A percentile compares a stretch with the other conserved stretches of the same genome.
Evolutionary conservation across 2,329 filamentous ascomycete species (phyloP).

Genomic region (Grosmannia serpens): DNA sequence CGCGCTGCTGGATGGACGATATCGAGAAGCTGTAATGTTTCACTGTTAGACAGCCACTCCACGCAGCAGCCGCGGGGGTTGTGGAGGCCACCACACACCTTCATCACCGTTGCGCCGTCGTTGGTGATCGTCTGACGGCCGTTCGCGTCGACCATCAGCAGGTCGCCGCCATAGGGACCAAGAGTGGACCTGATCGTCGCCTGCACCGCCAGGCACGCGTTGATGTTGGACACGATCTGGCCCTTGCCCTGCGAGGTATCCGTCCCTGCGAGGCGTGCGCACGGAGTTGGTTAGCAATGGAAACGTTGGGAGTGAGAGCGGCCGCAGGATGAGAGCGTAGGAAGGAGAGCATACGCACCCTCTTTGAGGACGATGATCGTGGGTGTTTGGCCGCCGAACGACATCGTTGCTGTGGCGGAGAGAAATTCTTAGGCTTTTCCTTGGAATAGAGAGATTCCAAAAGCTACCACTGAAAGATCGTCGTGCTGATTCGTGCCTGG

Average conservation of each 20-base stretch:
- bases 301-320: background rate
- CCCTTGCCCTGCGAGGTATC: slow-evolving; percentile 95
- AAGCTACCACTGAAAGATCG: background rate
- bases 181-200: slow-evolving; percentile 91
- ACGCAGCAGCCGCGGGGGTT: background rate
- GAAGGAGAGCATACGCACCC: slow-evolving; percentile 46
- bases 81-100: slow-evolving; percentile 41
- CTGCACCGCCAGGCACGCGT: slow-evolving; percentile 93
- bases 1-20: slow-evolving; percentile 96
- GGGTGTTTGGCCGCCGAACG: slow-evolving; percentile 93
- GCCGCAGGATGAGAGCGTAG: background rate
- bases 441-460: background rate
- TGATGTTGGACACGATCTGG: slow-evolving; percentile 96
- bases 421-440: background rate
- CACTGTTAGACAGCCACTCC: background rate
- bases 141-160: slow-evolving; percentile 92
- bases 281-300: background rate
- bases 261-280: slow-evolving; percentile 56
- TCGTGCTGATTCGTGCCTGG: background rate
- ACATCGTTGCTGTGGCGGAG: slow-evolving; percentile 46
- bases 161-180: slow-evolving; percentile 90
- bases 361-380: slow-evolving; percentile 98
- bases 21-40: slow-evolving; percentile 63
- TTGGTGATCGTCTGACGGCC: slow-evolving; percentile 97
- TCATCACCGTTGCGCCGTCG: slow-evolving; percentile 98